Base-by-base conservation (phyloP, 2,329 filamentous ascomycete genomes). In the Celoporthe dispersa region DNA sequence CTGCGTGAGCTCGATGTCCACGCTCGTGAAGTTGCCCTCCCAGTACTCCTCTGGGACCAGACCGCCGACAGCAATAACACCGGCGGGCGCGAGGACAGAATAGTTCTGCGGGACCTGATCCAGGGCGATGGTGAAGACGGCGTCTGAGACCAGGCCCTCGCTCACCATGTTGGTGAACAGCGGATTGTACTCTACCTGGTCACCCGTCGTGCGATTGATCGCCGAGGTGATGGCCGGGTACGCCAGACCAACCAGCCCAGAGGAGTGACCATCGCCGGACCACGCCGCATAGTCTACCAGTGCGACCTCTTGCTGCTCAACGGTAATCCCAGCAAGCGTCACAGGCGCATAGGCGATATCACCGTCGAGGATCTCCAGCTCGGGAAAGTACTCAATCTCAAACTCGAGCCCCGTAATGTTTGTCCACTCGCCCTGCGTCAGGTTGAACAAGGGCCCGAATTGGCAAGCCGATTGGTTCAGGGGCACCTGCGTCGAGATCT, bases 181-280 rank as follows among this genome's bases (percentile, higher is more conserved):
- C 3, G 85, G 84, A 35, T 81, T 81, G 74, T 87, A 87, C 9
- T 81, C 78, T 28, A 81, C 77, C 61, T 78, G 76, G 1, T 77
- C 74, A 37, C 84, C 84, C 35, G 80, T 79, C 71, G 82, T 87
- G n/a, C 81, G 83, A 68, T 81, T 86, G 1, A 84, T 86, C 41
- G 87, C 73, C 37, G 84, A 80, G 48, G 41, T 71, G 63, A 60
- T 67, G 25, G 31, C 69, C 6, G 84, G 83, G 69, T 85, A 87
- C 0, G 83, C 85, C 70, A 87, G 80, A 0, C 85, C 85, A 25
- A 87, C 76, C 62, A 87, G 77, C 6, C 85, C 85, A 69, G 82
- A 83, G 31, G 85, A 86, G 60, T 82, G 73, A 75, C 86, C 86
- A 76, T 87, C 82, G 65, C 85, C 85, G 67, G 79, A 80, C 85